Percentiles rank a stretch among this genome's conserved stretches.
Conservation (phyloP, 2,329 filamentous ascomycete species). For the Trichoderma guizhouense region DNA sequence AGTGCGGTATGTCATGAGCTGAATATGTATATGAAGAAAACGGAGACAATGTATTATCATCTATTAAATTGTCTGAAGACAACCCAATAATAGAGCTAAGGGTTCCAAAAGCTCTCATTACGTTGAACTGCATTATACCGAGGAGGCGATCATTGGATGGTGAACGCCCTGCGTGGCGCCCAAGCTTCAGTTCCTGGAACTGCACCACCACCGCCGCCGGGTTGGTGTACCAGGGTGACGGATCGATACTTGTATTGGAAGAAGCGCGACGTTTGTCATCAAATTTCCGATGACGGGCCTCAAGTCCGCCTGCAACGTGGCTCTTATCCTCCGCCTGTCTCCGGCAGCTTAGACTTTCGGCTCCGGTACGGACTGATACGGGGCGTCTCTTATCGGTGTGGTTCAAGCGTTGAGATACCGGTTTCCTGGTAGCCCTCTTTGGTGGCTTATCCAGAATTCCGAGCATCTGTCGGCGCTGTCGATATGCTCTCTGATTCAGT, state of each 20-base stretch:
- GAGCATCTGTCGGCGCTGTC: not conserved
- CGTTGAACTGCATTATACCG: slow-evolving; percentile 5
- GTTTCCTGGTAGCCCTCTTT: not conserved
- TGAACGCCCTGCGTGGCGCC: not conserved
- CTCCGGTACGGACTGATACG: not conserved
- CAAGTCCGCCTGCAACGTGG: too few relatives aligned
- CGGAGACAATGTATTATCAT: not conserved
- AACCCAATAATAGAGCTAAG: not conserved
- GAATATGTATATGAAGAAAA: not conserved
- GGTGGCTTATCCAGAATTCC: too few relatives aligned
- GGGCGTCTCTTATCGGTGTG: not conserved
- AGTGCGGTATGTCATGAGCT: not conserved
- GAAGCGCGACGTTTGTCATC: too few relatives aligned
- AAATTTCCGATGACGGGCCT: too few relatives aligned
- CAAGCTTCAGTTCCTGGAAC: not conserved
- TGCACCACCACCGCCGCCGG: not conserved
- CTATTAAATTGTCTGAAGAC: not conserved
- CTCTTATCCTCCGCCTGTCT: too few relatives aligned
- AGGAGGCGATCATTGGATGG: not conserved
- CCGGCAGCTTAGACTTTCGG: not conserved
- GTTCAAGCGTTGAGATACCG: not conserved
- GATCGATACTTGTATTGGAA: too few relatives aligned
- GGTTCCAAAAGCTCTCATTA: not conserved
- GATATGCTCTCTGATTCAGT: slow-evolving; percentile 11
- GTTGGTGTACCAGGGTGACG: too few relatives aligned